A percentile compares a stretch with the other conserved stretches of the same genome.
Evolutionary conservation across 768 basidiomycete species (phyloP).

Genomic region (Pleurotus djamor): DNA sequence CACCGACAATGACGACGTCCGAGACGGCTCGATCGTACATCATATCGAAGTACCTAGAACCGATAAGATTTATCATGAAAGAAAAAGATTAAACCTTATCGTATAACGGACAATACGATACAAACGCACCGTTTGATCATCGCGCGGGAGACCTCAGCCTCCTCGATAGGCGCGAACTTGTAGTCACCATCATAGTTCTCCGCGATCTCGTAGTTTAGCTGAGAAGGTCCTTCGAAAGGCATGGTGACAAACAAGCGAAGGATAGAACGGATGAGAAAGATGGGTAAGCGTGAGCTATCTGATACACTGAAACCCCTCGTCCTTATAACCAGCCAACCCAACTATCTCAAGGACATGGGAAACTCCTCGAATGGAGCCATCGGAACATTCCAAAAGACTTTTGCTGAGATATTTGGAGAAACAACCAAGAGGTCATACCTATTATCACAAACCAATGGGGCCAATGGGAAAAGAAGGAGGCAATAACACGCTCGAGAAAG

Average conservation of each 20-base stretch:
- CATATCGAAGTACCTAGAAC: constrained; percentile 61
- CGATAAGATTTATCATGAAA: not conserved
- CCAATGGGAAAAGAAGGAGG: not conserved
- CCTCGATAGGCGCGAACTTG: constrained; percentile 71
- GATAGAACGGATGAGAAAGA: not conserved
- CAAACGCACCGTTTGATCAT: constrained; percentile 64
- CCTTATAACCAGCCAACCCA: not conserved
- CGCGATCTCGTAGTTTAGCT: constrained; percentile 20
- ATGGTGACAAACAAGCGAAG: not conserved
- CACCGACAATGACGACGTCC: constrained; percentile 77
- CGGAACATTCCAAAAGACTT: not conserved
- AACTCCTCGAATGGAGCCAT: not conserved
- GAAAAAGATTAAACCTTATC: too few species aligned
- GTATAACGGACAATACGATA: not conserved
- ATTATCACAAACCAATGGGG: not conserved
- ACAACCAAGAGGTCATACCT: not conserved
- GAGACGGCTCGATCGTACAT: constrained; percentile 77
- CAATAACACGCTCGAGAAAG: not conserved
- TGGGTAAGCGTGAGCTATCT: too few species aligned
- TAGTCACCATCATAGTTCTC: constrained; percentile 66
- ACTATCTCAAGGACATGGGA: not conserved
- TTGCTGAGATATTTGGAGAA: not conserved
- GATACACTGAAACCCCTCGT: too few species aligned
- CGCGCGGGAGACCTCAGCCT: constrained; percentile 72
- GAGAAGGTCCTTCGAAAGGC: constrained; percentile 4